Base-by-base conservation (phyloP, 306 rosid genomes). In the Quercus mongolica region DNA sequence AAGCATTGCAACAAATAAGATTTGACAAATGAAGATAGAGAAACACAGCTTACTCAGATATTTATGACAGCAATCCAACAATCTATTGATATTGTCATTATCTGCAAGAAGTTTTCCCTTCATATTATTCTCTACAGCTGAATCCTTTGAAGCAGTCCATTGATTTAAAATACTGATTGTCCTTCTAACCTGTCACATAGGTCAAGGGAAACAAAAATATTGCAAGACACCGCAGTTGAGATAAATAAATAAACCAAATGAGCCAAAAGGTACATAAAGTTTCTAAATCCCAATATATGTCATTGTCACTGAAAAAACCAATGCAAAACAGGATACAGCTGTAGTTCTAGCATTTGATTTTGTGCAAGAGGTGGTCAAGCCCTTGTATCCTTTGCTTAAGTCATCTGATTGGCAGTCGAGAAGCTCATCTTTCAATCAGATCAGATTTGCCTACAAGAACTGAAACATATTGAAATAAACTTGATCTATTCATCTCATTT, bases 391-490 rank as follows among this genome's bases (percentile, higher is more conserved):
- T 76, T 83, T 65, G 41, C 84, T 56, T 31, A 84, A 80, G 79
- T 79, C 81, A 71, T 49, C 84, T 64, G 80, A 64, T 78, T 80
- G 89, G 49, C 59, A 76, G 79, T 90, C 89, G 23, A 94, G 90
- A 85, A 92, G 97, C 79, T 91, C 97, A 74, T 94, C 97, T 82
- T 25, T 94, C 99, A 56, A 94, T 94, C 68, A 85, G 88, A 81
- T 92, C 97, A 46, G 83, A 73, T 85, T 87, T 94, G 82, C 77
- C 68, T 30, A 88, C 92, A 78, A 94, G 84, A 74, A 92, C 83
- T 0, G 82, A 85, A 80, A 87, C 92, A 31, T 83, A 86, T n/a
- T 79, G 83, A 74, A 62, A 71, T 41, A 92, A 79, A 84, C 80
- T 82, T 85, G 92, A 80, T 20, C 49, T 62, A 74, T 84, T 92